These are phyloP conservation scores for Suhomyces kilbournensis DNA, from an alignment of 805 yeast species.

Conservation along the genomic window DNA sequence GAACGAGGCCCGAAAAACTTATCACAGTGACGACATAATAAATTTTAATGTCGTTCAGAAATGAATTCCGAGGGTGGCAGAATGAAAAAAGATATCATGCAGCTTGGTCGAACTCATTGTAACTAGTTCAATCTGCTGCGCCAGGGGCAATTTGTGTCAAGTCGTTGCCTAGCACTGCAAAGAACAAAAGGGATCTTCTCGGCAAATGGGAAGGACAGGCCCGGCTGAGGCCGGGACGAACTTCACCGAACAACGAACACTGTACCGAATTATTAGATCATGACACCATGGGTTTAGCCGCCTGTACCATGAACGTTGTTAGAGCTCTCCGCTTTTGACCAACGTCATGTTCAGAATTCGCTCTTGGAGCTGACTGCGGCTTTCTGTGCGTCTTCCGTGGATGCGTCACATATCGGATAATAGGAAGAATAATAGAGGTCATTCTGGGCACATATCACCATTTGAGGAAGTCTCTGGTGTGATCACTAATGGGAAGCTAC, in stretches of 20 bases:
- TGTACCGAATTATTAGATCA: not conserved
- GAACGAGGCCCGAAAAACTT: too few species aligned
- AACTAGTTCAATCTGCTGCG: not conserved
- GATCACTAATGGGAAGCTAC: not conserved
- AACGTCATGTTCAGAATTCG: not conserved
- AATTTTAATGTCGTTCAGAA: too few species aligned
- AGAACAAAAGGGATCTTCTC: not conserved
- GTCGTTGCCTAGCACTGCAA: not conserved
- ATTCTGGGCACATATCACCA: too few species aligned
- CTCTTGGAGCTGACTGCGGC: not conserved
- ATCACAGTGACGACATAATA: too few species aligned
- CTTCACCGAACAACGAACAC: not conserved
- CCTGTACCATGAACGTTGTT: not conserved
- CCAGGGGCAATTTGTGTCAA: not conserved
- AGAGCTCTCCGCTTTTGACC: not conserved
- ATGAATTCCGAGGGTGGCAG: too few species aligned
- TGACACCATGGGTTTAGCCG: not conserved
- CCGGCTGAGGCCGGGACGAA: not conserved
- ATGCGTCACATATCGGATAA: not conserved
- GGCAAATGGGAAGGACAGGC: not conserved
- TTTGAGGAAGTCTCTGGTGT: not conserved
- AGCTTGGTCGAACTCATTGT: too few species aligned
- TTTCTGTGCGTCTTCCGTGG: not conserved
- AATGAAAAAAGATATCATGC: too few species aligned
- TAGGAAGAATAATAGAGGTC: not conserved